Evolutionary conservation across 1,139 yeast species (phyloP).

Genomic region (Pneumocystis murina): DNA sequence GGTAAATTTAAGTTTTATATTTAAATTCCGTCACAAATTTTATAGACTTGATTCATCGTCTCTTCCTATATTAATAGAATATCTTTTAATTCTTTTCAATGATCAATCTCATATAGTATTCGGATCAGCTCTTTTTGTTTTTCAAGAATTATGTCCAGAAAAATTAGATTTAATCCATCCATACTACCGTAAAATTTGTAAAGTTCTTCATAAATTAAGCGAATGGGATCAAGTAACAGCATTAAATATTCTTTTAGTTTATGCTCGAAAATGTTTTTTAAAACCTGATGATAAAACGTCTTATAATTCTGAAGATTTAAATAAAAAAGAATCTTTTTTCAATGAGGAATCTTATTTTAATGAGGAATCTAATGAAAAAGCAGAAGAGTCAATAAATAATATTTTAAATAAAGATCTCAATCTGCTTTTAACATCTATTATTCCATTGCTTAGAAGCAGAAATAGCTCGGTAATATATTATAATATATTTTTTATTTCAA

Average conservation of each 20-base stretch:
- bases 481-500: background rate
- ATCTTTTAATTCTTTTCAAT: slow-evolving; percentile 39
- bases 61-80: slow-evolving; percentile 34
- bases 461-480: slow-evolving; percentile 30
- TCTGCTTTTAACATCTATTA: slow-evolving; percentile 36
- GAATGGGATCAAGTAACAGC: slow-evolving; percentile 58
- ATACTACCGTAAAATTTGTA: slow-evolving; percentile 48
- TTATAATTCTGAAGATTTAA: background rate
- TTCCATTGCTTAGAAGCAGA: slow-evolving; percentile 33
- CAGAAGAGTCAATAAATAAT: slow-evolving; percentile 3
- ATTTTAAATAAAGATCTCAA: slow-evolving; percentile 28
- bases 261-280: slow-evolving; percentile 44
- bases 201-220: slow-evolving; percentile 42
- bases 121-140: slow-evolving; percentile 50
- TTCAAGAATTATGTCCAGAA: slow-evolving; percentile 40
- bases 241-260: slow-evolving; percentile 51
- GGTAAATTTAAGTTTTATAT: background rate
- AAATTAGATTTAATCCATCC: slow-evolving; percentile 57
- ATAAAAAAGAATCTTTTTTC: slow-evolving; percentile 8
- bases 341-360: slow-evolving; percentile 12
- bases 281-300: slow-evolving; percentile 5
- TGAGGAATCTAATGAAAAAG: slow-evolving; percentile 7
- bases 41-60: slow-evolving; percentile 30
- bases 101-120: slow-evolving; percentile 58
- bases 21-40: background rate